Evolutionary conservation across 805 yeast species (phyloP), one percentile per base, ranked within the genome.

Genomic region (Ogataea minuta): DNA sequence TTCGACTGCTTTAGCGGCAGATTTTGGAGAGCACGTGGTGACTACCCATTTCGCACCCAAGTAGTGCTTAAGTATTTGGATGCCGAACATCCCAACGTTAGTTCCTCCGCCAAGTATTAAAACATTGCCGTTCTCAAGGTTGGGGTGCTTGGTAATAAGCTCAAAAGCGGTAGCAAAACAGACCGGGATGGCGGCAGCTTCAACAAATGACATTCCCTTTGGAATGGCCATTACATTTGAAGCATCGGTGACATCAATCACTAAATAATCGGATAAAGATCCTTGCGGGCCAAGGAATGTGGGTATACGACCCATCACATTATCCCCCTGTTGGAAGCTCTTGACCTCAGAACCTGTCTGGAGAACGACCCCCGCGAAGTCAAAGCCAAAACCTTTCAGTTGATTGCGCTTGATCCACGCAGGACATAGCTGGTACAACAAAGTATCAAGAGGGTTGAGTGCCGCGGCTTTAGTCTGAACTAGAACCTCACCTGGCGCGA

Each of bases 101-200:
- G 95, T 79, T 7, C 84, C 80, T 17, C 84, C 91, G 26, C 95
- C 95, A 32, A 84, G 64, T 14, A 86, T 70, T 33, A 84, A 66
- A 4, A 83, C 74, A 42, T 69, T 72, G 8, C 66, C 65, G 9
- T 66, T 65, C 26, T 63, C 66, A 14, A 74, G 61, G 23, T 60
- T 57, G 34, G 65, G 56, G 28, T 39, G 41, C 7, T 6, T 17
- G 3, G 36, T 14, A 34, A 52, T 19, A 41, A 49, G 35, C 25
- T 35, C 48, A 47, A 54, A 69, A 0, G 91, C 90, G 3, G 95
- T 81, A 13, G 78, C 76, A 48, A 72, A 76, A 0, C 77, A 81
- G 47, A 81, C 60, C 0, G 87, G 84, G 62, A 75, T 72, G 1
- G 86, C 73, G 2, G 84, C 83, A 34, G 90, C 87, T 49, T 79